Base-by-base conservation (phyloP, 495 filamentous ascomycete genomes). In the Aspergillus biplanus region DNA sequence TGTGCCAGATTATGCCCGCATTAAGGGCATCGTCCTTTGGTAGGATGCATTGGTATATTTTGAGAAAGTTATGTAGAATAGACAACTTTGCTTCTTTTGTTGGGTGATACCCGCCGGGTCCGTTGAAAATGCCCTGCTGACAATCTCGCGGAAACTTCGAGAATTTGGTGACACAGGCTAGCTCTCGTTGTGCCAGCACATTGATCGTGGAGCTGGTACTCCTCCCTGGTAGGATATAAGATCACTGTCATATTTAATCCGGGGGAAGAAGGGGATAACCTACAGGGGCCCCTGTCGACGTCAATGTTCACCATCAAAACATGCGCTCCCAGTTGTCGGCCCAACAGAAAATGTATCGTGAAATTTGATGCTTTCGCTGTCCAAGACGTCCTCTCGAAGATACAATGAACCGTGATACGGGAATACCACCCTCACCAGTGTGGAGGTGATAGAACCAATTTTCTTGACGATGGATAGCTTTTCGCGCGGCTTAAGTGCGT, bases 1-100 rank as follows among this genome's bases (percentile, higher is more conserved):
- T 63, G 46, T 68, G 66, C 66, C 66, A 68, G 32, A 68, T 48
- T 50, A 66, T 60, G 11, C 58, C 63, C 0, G 53, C 34, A 34
- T 47, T 58, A 15, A 66, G 52, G 8, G 12, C 33, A 11, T 65
- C 52, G 33, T 34, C 58, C 15, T 52, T 49, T 3, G 63, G 66
- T 5, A 58, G 18, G 12, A 65, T 49, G 32, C 66, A 35, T 31
- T 46, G 42, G 15, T 16, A 49, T 35, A 66, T 37, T 6, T 58
- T 67, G 18, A 61, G 27, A 46, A 56, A 67, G 49, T 67, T 52
- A 31, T 62, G 12, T 27, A 61, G 48, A n/a, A 60, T 52, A n/a
- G 65, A 61, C 21, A 21, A 3, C 33, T 67, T 67, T 48, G 59
- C 59, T 15, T 47, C 27, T 46, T 35, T 62, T 16, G 59, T 49